Base-by-base conservation (phyloP, 2,329 filamentous ascomycete species). In the Sclerotiophoma versabilis region DNA sequence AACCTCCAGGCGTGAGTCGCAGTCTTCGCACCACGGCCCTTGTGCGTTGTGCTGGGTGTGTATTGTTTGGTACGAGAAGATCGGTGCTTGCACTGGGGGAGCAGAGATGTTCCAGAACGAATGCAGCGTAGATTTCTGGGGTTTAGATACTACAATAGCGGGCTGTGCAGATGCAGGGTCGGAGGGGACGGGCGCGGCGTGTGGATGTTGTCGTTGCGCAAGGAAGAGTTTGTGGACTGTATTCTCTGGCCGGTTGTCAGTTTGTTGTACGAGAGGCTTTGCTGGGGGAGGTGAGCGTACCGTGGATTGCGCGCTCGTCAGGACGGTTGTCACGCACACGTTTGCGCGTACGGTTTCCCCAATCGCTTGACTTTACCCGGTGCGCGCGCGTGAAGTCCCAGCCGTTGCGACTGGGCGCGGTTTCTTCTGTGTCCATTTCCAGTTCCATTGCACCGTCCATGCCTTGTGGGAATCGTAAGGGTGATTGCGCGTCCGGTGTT, bases 331-430 rank as follows among this genome's bases (percentile, higher is more conserved):
- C 80, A 54, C 84, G 78, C 59, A 83, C 79, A 27, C 85, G 75
- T 71, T 87, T 87, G 54, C 81, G 77, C 50, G 85, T 87, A 15
- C 85, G 80, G 57, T 79, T 80, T 61, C 82, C 78, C 37, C 85
- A 77, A 61, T 85, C 64, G 15, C 68, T 67, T 30, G 48, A 47
- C 44, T 72, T 69, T 27, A 67, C 57, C 20, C 70, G 62, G n/a
- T 60, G 60, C 7, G 62, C 60, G 19, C 62, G 63, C 6, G 55
- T 52, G 30, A 71, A 71, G 26, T 70, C 62, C 69, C 69, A 71
- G 9, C 53, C 60, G 19, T 51, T 59, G 15, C 39, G 38, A 30
- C 59, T 59, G 12, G 52, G 48, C 25, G 33, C n/a, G 1, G 11
- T 12, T 4, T 50, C 49, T 4, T 50, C 49, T 2, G 37, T 41